Base-by-base conservation (phyloP, 495 filamentous ascomycete genomes). In the Xylaria curta region DNA sequence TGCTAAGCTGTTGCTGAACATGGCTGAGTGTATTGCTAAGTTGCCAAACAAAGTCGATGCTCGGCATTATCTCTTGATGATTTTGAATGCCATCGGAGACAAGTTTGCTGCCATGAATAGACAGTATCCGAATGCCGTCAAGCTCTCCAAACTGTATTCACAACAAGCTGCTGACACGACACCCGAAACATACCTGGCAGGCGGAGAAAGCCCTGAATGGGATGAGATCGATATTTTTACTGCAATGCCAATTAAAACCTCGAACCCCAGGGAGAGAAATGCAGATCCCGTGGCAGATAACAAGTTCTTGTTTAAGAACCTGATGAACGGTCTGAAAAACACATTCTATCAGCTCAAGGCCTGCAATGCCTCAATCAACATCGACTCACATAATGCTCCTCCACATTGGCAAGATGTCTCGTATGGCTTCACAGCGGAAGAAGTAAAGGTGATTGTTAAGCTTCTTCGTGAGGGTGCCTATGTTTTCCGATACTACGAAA, bases 21-120 rank as follows among this genome's bases (percentile, higher is more conserved):
- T 99, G 92, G 96, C 96, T 0, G 97, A 98, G 76, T 95, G 92
- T 79, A 99, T 99, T 74, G 94, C 95, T 0, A 93, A 92, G 78
- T 85, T 99, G 66, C 91, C 90, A 19, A 91, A 97, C 76, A 98
- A 98, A 80, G 89, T 90, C 31, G 95, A 98, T 79, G 96, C 95
- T 38, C 91, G 97, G 19, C 94, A 97, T 79, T 98, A 97, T 81
- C 82, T 99, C 69, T 93, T 99, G 71, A 96, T 97, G 92, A 98
- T 99, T 44, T 82, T 99, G 60, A 94, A 97, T 81, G 96, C 97
- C 12, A 98, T 98, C 70, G 97, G 93, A 63, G 96, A 98, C 76
- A 99, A 98, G 79, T 97, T 98, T 78, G 95, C 97, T 0, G 91
- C 95, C 9, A 98, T 99, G 97, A 98, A 98, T 77, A 87, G 93